phyloP scores from a whole-genome alignment of 2,329 filamentous ascomycete genomes.

The Delphinella strobiligena region DNA sequence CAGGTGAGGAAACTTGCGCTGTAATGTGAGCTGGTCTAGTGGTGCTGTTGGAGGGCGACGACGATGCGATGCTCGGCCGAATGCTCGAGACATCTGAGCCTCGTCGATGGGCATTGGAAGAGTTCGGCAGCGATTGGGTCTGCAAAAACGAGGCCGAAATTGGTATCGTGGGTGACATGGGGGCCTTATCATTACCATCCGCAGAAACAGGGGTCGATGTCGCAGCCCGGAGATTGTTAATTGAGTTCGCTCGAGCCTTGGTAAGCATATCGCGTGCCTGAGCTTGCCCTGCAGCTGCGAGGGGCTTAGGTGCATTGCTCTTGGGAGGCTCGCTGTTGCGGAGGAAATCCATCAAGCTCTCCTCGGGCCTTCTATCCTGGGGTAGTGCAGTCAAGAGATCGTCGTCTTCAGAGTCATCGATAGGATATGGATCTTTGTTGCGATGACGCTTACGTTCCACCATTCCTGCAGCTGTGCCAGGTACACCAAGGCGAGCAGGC shows the following conservation, averaged over 20 bases:
- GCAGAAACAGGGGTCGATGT: neutral
- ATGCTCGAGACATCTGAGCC: no score
- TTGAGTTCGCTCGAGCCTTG: neutral
- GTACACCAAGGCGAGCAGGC: neutral
- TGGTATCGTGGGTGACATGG: no score
- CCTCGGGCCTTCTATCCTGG: slow-evolving; percentile 34
- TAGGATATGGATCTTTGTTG: slow-evolving; percentile 83
- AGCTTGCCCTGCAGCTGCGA: slow-evolving; percentile 3
- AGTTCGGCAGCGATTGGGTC: no score
- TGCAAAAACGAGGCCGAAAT: no score
- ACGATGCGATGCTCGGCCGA: slow-evolving; percentile 8
- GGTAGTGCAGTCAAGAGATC: slow-evolving; percentile 37
- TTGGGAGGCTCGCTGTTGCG: slow-evolving; percentile 54
- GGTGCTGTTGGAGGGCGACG: slow-evolving; percentile 15
- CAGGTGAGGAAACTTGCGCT: slow-evolving; percentile 5
- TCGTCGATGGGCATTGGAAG: no score
- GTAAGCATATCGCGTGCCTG: neutral
- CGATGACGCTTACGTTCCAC: slow-evolving; percentile 62
- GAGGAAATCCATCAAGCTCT: slow-evolving; percentile 64
- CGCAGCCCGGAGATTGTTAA: neutral
- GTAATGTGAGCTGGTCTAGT: slow-evolving; percentile 7
- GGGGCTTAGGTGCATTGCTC: slow-evolving; percentile 19
- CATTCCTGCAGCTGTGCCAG: neutral
- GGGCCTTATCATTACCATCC: no score
- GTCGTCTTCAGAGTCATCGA: slow-evolving; percentile 54